Conservation (phyloP, 2,329 filamentous ascomycete species). For the Colletotrichum melonis region DNA sequence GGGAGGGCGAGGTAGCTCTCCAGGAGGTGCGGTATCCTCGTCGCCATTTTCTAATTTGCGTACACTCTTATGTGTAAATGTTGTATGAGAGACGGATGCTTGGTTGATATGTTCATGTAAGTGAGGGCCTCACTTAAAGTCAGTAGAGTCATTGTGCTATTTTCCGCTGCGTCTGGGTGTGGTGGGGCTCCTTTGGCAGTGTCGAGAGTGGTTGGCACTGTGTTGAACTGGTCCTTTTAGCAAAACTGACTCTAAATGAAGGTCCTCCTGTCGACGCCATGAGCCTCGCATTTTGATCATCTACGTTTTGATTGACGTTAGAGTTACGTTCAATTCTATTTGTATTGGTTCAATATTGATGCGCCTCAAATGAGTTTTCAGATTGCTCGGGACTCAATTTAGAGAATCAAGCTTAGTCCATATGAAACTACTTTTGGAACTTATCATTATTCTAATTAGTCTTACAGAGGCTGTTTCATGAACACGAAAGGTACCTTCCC, state of each 20-base stretch:
- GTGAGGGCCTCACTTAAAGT: background rate
- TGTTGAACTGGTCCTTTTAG: too few species aligned
- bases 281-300: too few species aligned
- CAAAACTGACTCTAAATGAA: background rate
- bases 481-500: too few species aligned
- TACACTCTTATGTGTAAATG: background rate
- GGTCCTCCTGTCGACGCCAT: background rate
- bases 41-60: conserved; percentile 50
- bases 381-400: too few species aligned
- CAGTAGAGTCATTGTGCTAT: background rate
- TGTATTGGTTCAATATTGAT: too few species aligned
- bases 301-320: too few species aligned
- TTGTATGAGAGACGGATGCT: background rate
- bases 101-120: background rate
- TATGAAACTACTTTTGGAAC: too few species aligned
- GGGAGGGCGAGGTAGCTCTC: conserved; percentile 72
- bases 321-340: accelerated
- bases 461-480: too few species aligned
- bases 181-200: background rate
- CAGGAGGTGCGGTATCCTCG: conserved; percentile 71
- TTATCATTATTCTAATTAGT: too few species aligned
- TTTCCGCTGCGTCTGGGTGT: background rate
- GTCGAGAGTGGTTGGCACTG: background rate
- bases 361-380: too few species aligned
- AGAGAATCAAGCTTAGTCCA: too few species aligned